Percentiles rank a stretch among this genome's conserved stretches.
These are phyloP conservation scores for Leucosporidium yakuticum DNA, from an alignment of 768 basidiomycete genomes.

Conservation along the genomic window DNA sequence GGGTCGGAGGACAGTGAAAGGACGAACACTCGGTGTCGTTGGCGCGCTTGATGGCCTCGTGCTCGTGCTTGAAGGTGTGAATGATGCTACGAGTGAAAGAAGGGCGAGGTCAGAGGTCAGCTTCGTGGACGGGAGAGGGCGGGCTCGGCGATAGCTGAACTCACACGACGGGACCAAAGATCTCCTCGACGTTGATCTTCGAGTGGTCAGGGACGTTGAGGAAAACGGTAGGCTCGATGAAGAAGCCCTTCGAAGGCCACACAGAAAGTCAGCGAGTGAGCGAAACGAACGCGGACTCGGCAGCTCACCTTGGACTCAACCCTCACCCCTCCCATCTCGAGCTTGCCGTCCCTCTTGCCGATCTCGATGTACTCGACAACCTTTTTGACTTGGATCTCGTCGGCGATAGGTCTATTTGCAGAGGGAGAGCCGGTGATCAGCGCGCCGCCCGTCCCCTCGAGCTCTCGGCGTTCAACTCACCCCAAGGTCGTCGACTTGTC, in stretches of 20 bases:
- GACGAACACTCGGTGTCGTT: constrained; percentile 59
- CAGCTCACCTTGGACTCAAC: constrained; percentile 47
- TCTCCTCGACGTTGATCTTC: constrained; percentile 56
- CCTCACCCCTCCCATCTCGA: constrained; percentile 50
- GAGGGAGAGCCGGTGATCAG: constrained; percentile 41
- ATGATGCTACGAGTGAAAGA: constrained; percentile 46
- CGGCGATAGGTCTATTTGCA: constrained; percentile 74
- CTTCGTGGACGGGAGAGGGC: background rate
- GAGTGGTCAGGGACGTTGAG: constrained; percentile 59
- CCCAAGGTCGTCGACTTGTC: constrained; percentile 10
- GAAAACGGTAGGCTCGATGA: constrained; percentile 70
- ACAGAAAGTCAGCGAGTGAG: background rate
- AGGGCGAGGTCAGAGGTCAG: background rate
- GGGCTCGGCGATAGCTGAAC: background rate
- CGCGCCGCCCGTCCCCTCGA: background rate
- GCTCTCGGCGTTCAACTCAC: background rate
- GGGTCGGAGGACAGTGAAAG: background rate
- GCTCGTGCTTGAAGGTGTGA: constrained; percentile 61
- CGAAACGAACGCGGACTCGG: background rate
- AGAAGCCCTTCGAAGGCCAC: constrained; percentile 52
- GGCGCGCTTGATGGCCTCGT: constrained; percentile 47
- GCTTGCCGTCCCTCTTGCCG: constrained; percentile 59
- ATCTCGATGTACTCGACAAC: constrained; percentile 58
- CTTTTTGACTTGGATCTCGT: constrained; percentile 60
- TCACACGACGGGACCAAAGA: constrained; percentile 48